Percentiles rank a stretch among this genome's conserved stretches.
Evolutionary conservation across 805 yeast genomes (phyloP).

Genomic region (Komagataella mondaviorum): DNA sequence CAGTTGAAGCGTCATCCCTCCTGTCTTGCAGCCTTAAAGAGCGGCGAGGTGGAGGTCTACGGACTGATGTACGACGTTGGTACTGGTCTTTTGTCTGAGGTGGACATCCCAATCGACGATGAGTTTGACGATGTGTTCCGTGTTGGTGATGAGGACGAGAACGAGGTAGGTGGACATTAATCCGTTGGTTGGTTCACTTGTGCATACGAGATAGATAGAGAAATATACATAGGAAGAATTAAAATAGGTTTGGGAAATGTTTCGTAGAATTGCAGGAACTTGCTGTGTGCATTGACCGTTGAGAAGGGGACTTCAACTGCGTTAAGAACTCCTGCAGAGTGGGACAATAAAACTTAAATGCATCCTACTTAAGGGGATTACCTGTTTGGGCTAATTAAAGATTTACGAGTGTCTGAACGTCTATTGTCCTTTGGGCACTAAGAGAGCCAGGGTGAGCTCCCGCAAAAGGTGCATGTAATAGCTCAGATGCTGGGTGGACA

Average conservation of each 20-base stretch:
- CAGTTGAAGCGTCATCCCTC: slow-evolving; percentile 52
- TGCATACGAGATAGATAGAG: not conserved
- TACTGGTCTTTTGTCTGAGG: slow-evolving; percentile 43
- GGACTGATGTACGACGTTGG: slow-evolving; percentile 79
- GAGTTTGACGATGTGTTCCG: slow-evolving; percentile 7
- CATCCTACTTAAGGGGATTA: not conserved
- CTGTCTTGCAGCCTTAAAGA: slow-evolving; percentile 50
- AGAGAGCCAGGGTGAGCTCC: too few relatives aligned
- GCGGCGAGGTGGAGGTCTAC: slow-evolving; percentile 58
- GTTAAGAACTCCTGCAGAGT: too few relatives aligned
- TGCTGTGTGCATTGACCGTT: too few relatives aligned
- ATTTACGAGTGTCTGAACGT: not conserved
- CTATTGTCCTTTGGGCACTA: too few relatives aligned
- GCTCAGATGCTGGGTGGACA: not conserved
- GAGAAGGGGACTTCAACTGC: too few relatives aligned
- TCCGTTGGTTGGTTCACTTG: not conserved
- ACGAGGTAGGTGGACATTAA: slow-evolving; percentile 1
- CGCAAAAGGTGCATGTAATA: not conserved
- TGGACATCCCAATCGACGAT: slow-evolving; percentile 13
- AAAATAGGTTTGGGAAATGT: not conserved
- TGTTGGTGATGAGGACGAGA: slow-evolving; percentile 8
- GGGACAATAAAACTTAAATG: too few relatives aligned
- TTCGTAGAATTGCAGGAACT: not conserved
- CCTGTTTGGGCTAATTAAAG: not conserved
- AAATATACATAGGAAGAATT: not conserved